These are phyloP conservation scores for Trametes punicea DNA, from an alignment of 768 basidiomycete species.

Conservation along the genomic window DNA sequence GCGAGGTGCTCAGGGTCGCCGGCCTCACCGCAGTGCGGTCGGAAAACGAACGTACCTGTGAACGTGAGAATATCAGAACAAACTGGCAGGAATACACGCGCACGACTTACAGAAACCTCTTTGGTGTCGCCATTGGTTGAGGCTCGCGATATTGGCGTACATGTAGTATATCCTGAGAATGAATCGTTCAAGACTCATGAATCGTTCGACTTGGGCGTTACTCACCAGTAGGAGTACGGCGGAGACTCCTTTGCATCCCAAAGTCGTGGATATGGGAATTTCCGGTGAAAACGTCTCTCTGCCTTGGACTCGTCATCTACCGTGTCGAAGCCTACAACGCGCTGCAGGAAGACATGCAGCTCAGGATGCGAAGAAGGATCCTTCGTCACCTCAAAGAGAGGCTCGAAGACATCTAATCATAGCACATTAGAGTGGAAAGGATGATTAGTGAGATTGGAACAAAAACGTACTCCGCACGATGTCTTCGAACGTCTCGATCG, in stretches of 20 bases:
- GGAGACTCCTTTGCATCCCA: conserved; percentile 92
- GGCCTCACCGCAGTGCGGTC: conserved; percentile 96
- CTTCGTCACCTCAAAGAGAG: conserved; percentile 93
- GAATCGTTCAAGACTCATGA: neutral
- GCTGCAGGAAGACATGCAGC: conserved; percentile 90
- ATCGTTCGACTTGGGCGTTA: conserved; percentile 4
- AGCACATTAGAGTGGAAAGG: neutral
- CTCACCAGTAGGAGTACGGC: conserved; percentile 93
- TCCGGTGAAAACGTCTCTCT: conserved; percentile 87
- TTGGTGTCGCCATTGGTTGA: conserved; percentile 87
- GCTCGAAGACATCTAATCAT: conserved; percentile 78
- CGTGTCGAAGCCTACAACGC: conserved; percentile 96
- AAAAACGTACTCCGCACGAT: conserved; percentile 74
- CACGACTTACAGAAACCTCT: conserved; percentile 83
- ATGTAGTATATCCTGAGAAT: conserved; percentile 86
- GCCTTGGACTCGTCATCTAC: conserved; percentile 97
- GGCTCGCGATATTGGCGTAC: conserved; percentile 92
- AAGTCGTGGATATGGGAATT: conserved; percentile 86
- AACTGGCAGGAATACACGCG: neutral
- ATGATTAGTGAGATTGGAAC: neutral
- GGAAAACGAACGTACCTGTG: conserved; percentile 91
- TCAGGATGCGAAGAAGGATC: conserved; percentile 90
- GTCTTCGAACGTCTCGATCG: conserved; percentile 84
- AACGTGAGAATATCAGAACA: neutral
- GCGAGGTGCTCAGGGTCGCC: conserved; percentile 98